Evolutionary conservation across 148 eudicot genomes (phyloP).

Genomic region (Tetragonia tetragonoides): DNA sequence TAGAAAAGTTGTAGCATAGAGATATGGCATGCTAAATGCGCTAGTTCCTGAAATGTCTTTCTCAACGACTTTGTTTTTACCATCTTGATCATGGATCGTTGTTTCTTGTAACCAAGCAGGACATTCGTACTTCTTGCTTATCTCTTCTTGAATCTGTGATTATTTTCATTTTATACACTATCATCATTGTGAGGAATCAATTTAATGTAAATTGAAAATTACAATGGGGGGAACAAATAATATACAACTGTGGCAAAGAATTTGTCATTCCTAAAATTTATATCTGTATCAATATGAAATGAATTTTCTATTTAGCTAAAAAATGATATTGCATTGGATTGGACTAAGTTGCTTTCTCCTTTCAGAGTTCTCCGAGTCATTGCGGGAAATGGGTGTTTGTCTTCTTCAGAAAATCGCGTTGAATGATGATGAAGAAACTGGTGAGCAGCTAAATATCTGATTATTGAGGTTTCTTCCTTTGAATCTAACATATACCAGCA

Average conservation of each 20-base stretch:
- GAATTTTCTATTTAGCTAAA: too few relatives aligned
- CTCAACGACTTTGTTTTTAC: neutral
- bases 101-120: neutral
- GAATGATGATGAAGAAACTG: conserved; percentile 94
- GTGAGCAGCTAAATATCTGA: conserved; percentile 36
- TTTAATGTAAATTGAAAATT: neutral
- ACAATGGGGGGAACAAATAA: neutral
- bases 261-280: neutral
- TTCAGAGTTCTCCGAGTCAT: conserved; percentile 95
- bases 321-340: neutral
- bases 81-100: neutral
- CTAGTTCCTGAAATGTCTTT: neutral
- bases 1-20: neutral
- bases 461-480: neutral
- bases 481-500: neutral
- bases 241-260: neutral
- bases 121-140: neutral
- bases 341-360: conserved; percentile 2
- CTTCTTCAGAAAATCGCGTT: conserved; percentile 91
- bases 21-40: neutral
- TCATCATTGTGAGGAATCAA: neutral
- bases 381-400: conserved; percentile 89
- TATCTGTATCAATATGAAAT: neutral
- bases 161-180: neutral
- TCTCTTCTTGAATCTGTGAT: neutral